Conservation (phyloP, 305 asterid genomes). For the Fraxinus sp. region DNA sequence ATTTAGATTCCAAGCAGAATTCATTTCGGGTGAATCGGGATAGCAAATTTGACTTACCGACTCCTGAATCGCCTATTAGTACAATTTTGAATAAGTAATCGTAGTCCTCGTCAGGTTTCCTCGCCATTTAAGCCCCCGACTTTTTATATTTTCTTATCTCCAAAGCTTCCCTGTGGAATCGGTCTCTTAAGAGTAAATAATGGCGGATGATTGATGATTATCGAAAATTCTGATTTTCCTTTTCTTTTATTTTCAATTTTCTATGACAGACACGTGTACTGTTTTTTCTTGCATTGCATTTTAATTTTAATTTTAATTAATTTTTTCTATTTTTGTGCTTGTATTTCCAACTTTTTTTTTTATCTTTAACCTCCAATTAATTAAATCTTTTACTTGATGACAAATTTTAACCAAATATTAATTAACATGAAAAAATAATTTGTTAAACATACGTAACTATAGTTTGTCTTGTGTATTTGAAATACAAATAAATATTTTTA, state of each 20-base stretch:
- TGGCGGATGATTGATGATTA: background rate
- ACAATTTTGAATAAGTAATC: conserved; percentile 53
- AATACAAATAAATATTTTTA: too few relatives aligned
- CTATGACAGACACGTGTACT: background rate
- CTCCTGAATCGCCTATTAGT: conserved; percentile 51
- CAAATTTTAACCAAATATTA: too few relatives aligned
- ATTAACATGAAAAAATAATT: too few relatives aligned
- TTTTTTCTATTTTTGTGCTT: too few relatives aligned
- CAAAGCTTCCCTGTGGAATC: background rate
- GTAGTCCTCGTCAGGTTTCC: conserved; percentile 54
- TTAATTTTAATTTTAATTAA: too few relatives aligned
- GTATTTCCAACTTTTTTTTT: too few relatives aligned
- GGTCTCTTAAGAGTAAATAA: background rate
- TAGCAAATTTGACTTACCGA: conserved; percentile 46
- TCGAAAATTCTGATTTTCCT: background rate
- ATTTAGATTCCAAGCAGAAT: conserved; percentile 52
- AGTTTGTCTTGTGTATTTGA: too few relatives aligned
- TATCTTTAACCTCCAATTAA: too few relatives aligned
- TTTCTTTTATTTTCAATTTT: background rate
- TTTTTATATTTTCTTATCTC: background rate
- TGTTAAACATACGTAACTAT: too few relatives aligned
- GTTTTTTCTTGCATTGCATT: too few relatives aligned
- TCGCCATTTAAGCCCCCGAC: conserved; percentile 31
- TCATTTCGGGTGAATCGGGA: conserved; percentile 51
- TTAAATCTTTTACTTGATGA: too few relatives aligned